phyloP scores from a whole-genome alignment of 2,329 filamentous ascomycete genomes.

The Epichloe uncinata region DNA sequence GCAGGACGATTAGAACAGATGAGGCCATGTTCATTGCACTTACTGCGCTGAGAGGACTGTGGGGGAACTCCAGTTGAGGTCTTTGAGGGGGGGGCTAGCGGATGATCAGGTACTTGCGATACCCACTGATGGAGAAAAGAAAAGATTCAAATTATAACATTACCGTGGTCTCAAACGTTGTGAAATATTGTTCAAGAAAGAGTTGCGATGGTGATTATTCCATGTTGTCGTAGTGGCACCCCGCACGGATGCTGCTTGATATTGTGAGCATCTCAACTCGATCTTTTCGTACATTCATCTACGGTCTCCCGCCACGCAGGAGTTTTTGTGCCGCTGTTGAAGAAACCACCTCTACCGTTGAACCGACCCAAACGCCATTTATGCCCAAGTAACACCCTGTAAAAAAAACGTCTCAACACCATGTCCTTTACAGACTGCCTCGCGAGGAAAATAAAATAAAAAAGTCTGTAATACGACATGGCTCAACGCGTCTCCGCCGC shows the following conservation, averaged over 20 bases:
- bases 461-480: too few species aligned
- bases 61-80: slow-evolving; percentile 28
- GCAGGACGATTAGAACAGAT: slow-evolving; percentile 69
- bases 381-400: not conserved
- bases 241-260: not conserved
- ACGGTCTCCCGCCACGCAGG: not conserved
- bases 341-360: slow-evolving; percentile 17
- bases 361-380: slow-evolving; percentile 9
- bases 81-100: too few species aligned
- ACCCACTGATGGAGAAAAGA: not conserved
- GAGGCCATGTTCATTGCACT: slow-evolving; percentile 71
- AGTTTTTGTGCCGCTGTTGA: slow-evolving; percentile 15
- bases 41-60: slow-evolving; percentile 50
- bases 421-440: slow-evolving; percentile 7
- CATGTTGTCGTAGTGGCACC: not conserved
- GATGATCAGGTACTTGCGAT: slow-evolving; percentile 2
- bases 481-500: slow-evolving; percentile 14
- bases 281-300: not conserved
- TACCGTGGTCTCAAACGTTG: too few species aligned
- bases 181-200: too few species aligned
- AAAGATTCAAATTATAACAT: not conserved
- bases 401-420: not conserved
- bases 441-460: not conserved
- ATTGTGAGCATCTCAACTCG: not conserved
- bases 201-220: not conserved